Conservation (phyloP, 768 basidiomycete genomes). For the Filobasidium floriforme region DNA sequence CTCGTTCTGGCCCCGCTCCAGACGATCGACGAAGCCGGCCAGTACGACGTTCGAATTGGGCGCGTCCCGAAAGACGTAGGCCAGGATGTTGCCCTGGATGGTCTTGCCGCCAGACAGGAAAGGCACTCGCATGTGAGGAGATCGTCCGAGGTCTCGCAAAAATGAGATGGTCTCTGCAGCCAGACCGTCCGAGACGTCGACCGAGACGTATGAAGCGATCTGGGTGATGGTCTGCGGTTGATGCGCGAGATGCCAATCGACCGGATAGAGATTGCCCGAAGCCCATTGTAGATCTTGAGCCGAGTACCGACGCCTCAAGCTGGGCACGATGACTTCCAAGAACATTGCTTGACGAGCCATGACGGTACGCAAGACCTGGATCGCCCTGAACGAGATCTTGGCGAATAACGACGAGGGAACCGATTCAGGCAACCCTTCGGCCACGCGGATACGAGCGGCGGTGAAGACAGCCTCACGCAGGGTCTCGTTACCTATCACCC, state of each 20-base stretch:
- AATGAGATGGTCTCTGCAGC: slow-evolving; percentile 11
- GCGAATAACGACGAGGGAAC: slow-evolving; percentile 6
- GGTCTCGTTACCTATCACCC: slow-evolving; percentile 13
- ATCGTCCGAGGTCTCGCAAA: slow-evolving; percentile 17
- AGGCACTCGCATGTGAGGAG: slow-evolving; percentile 9
- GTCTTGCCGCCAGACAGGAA: slow-evolving; percentile 18
- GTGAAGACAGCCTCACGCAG: slow-evolving; percentile 14
- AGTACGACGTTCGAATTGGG: slow-evolving; percentile 19
- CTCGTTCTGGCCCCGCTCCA: slow-evolving; percentile 11
- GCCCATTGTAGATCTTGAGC: background rate
- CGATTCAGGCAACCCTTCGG: slow-evolving; percentile 5
- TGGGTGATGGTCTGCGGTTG: slow-evolving; percentile 14
- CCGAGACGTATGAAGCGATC: slow-evolving; percentile 18
- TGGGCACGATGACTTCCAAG: slow-evolving; percentile 14
- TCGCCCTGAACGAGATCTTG: slow-evolving; percentile 15
- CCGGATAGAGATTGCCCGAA: background rate
- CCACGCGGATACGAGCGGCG: slow-evolving; percentile 11
- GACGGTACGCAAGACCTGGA: slow-evolving; percentile 14
- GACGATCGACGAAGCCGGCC: slow-evolving; percentile 20
- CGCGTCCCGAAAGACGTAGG: slow-evolving; percentile 13
- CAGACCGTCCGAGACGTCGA: slow-evolving; percentile 10
- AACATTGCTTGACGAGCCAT: slow-evolving; percentile 13
- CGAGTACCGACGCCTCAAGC: background rate
- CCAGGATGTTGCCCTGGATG: slow-evolving; percentile 16
- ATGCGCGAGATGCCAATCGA: slow-evolving; percentile 17